phyloP scores from a whole-genome alignment of 768 basidiomycete genomes.

The Lentinus tigrinus region DNA sequence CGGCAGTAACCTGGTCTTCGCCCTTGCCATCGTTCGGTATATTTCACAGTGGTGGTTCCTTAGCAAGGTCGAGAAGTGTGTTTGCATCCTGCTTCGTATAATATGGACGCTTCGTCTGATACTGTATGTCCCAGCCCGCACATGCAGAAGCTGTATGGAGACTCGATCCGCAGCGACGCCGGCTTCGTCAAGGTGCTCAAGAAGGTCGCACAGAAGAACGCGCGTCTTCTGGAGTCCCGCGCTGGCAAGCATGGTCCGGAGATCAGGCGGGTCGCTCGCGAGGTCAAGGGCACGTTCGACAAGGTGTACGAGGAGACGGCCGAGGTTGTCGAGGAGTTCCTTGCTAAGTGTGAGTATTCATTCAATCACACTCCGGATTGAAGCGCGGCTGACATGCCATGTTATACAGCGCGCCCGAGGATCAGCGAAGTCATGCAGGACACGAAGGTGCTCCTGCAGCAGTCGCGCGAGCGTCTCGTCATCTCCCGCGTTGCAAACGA shows the following conservation, averaged over 20 bases:
- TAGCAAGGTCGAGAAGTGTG: constrained; percentile 85
- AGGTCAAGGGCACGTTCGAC: constrained; percentile 92
- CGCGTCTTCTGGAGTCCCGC: constrained; percentile 66
- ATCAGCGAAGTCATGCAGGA: constrained; percentile 91
- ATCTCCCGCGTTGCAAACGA: constrained; percentile 92
- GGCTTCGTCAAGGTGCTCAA: constrained; percentile 99
- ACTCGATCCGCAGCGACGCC: constrained; percentile 90
- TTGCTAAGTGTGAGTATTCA: constrained; percentile 72
- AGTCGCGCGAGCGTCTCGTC: constrained; percentile 86
- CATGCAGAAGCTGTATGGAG: constrained; percentile 95
- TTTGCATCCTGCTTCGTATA: too few relatives aligned
- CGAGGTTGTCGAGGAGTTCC: constrained; percentile 90
- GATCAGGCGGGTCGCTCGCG: constrained; percentile 78
- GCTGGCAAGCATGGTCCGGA: constrained; percentile 84
- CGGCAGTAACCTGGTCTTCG: constrained; percentile 87
- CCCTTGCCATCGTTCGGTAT: constrained; percentile 80
- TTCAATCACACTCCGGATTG: too few relatives aligned
- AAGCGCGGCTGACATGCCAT: neutral
- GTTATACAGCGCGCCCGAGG: constrained; percentile 76
- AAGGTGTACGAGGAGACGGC: constrained; percentile 95
- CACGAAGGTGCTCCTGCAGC: constrained; percentile 86
- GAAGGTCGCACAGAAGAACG: constrained; percentile 84
- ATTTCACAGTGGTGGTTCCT: constrained; percentile 97
- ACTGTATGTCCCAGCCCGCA: constrained; percentile 67
- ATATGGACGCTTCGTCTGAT: neutral